Evolutionary conservation across 2,329 filamentous ascomycete species (phyloP), one percentile per base, ranked within the genome.

Genomic region (Colletotrichum sp.): DNA sequence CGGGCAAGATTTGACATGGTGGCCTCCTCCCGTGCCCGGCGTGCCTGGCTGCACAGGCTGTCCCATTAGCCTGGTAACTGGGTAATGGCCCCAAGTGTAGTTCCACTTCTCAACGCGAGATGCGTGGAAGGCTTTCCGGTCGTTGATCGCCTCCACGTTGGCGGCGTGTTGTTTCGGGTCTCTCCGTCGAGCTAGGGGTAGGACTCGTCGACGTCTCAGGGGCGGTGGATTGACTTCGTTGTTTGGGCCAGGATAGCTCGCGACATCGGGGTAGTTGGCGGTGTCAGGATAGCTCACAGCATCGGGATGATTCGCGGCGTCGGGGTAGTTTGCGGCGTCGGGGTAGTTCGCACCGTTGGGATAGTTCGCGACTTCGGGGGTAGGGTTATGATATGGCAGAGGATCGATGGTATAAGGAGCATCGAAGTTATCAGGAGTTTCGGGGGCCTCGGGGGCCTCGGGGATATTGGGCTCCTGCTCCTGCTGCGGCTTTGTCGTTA

Each of bases 61-160:
- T 2, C 36, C 63, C n/a, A 1, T 18, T 1, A 10, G 0, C 39
- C 63, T 52, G 0, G 24, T 32, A 0, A 66, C 63, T 10, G 15
- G 36, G 0, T 66, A 66, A 49, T 66, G 39, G 6, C 63, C 63
- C 39, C 36, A 66, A 13, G 63, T 52, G 4, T 52, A 21, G 21
- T 66, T 66, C n/a, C 21, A 66, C 63, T 52, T 66, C 4, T 52
- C 24, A 15, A 66, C 24, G 5, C 63, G 63, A 66, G 36, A 49
- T 1, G n/a, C 21, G 24, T 66, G 24, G 24, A 66, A 66, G 9
- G 34, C 63, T 6, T 66, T 24, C 5, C 24, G 28, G 16, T 52
- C 39, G 13, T 66, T 52, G 36, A 30, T 13, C 0, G 16, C 15
- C 26, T 66, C n/a, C 3, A 66, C 63, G 34, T 66, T 66, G 3